phyloP scores from a whole-genome alignment of 495 filamentous ascomycete genomes.

The Chaetomidium leptoderma region DNA sequence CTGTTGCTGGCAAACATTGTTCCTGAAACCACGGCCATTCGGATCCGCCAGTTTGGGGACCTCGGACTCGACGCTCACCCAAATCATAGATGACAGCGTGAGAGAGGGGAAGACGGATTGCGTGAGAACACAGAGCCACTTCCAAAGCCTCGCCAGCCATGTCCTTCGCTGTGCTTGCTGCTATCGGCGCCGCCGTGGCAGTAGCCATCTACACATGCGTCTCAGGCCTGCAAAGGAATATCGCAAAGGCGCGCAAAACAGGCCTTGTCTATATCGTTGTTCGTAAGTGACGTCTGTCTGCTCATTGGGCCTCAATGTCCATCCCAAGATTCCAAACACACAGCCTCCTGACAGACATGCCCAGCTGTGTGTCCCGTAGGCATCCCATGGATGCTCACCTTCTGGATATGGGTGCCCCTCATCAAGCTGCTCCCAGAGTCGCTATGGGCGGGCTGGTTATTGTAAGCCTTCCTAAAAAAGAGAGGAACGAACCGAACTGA shows the following conservation, averaged over 20 bases:
- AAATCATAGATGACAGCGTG: neutral
- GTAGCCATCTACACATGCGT: conserved; percentile 23
- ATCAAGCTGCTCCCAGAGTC: conserved; percentile 44
- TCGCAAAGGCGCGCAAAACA: conserved; percentile 42
- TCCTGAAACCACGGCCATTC: too few relatives aligned
- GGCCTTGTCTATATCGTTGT: conserved; percentile 43
- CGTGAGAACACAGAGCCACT: neutral
- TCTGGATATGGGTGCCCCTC: conserved; percentile 46
- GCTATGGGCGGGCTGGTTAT: conserved; percentile 44
- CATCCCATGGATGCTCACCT: conserved; percentile 48
- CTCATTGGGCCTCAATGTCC: neutral
- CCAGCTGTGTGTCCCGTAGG: conserved; percentile 43
- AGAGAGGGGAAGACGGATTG: neutral
- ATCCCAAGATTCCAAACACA: too few relatives aligned
- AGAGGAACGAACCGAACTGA: too few relatives aligned
- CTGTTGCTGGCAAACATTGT: too few relatives aligned
- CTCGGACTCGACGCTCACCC: too few relatives aligned
- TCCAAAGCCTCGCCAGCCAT: conserved; percentile 10
- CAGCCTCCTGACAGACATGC: conserved; percentile 2
- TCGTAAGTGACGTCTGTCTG: conserved; percentile 37
- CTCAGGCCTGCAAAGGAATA: conserved; percentile 36
- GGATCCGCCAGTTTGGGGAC: too few relatives aligned
- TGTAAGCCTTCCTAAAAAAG: conserved; percentile 41
- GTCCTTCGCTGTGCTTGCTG: conserved; percentile 24
- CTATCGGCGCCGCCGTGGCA: conserved; percentile 13